These are phyloP conservation scores for Jackrogersella minutella DNA, from an alignment of 495 filamentous ascomycete genomes.

Conservation along the genomic window DNA sequence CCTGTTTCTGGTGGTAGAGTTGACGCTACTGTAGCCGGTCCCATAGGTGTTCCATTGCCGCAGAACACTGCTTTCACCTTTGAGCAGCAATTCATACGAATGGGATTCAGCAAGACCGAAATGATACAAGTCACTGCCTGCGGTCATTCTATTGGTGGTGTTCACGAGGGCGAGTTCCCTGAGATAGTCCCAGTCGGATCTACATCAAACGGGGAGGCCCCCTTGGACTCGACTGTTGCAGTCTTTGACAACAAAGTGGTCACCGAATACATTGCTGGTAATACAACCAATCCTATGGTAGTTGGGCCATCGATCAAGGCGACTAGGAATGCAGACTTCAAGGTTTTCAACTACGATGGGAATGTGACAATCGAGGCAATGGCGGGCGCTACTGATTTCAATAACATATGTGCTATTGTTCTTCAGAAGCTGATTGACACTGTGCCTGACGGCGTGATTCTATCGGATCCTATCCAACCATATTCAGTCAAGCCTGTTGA, in stretches of 20 bases:
- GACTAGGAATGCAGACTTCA: conserved; percentile 61
- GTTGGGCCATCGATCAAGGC: conserved; percentile 53
- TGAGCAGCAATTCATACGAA: conserved; percentile 61
- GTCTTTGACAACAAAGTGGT: conserved; percentile 64
- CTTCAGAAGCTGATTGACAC: conserved; percentile 70
- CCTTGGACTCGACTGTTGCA: conserved; percentile 55
- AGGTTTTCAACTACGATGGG: conserved; percentile 63
- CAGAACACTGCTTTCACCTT: conserved; percentile 62
- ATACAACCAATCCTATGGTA: conserved; percentile 61
- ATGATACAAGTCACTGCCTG: conserved; percentile 70
- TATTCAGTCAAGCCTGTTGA: conserved; percentile 67
- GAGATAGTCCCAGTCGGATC: conserved; percentile 58
- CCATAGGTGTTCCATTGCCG: conserved; percentile 64
- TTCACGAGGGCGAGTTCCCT: conserved; percentile 64
- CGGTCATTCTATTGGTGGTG: conserved; percentile 68
- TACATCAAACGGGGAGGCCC: conserved; percentile 56
- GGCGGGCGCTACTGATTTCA: conserved; percentile 53
- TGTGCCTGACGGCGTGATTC: conserved; percentile 59
- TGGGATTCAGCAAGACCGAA: conserved; percentile 63
- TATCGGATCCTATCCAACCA: conserved; percentile 62
- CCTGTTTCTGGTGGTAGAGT: conserved; percentile 62
- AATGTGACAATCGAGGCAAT: conserved; percentile 64
- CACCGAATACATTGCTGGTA: conserved; percentile 64
- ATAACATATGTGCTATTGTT: conserved; percentile 56
- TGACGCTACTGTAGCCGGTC: conserved; percentile 62